Evolutionary conservation across 768 basidiomycete species (phyloP).

Genomic region (Tulasnella sp.): DNA sequence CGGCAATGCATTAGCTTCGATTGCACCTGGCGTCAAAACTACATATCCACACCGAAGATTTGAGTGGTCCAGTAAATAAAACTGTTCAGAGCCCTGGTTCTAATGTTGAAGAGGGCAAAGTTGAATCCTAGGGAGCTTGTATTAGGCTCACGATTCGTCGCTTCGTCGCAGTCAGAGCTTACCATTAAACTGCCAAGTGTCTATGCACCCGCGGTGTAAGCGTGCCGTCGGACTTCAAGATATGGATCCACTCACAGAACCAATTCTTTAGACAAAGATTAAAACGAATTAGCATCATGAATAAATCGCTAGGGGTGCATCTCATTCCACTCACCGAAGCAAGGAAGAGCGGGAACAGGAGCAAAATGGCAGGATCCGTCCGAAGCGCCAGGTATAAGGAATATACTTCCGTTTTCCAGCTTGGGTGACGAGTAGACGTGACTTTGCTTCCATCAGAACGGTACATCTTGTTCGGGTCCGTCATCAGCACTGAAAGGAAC

Average conservation of each 20-base stretch:
- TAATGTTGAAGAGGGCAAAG: conserved; percentile 62
- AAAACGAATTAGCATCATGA: background rate
- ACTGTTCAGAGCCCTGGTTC: conserved; percentile 63
- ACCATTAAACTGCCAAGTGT: conserved; percentile 52
- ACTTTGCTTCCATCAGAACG: conserved; percentile 70
- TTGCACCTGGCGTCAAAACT: background rate
- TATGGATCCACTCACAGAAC: conserved; percentile 19
- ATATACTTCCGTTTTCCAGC: conserved; percentile 68
- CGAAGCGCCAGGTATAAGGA: conserved; percentile 60
- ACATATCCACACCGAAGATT: conserved; percentile 44
- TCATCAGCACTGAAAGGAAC: conserved; percentile 51
- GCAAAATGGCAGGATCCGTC: conserved; percentile 61
- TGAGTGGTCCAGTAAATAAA: conserved; percentile 75
- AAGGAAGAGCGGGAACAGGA: conserved; percentile 81
- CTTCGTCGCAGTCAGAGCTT: background rate
- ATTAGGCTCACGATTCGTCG: background rate
- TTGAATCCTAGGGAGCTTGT: conserved; percentile 46
- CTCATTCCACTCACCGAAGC: conserved; percentile 36
- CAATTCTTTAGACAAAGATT: background rate
- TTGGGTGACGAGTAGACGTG: conserved; percentile 50
- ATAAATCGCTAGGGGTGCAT: too few relatives aligned
- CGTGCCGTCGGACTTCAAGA: background rate
- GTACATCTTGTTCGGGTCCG: conserved; percentile 60
- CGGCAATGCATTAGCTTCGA: background rate
- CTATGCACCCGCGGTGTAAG: background rate